Evolutionary conservation across 257 asterid species (phyloP), one percentile per base, ranked within the genome.

Genomic region (Plantago major): DNA sequence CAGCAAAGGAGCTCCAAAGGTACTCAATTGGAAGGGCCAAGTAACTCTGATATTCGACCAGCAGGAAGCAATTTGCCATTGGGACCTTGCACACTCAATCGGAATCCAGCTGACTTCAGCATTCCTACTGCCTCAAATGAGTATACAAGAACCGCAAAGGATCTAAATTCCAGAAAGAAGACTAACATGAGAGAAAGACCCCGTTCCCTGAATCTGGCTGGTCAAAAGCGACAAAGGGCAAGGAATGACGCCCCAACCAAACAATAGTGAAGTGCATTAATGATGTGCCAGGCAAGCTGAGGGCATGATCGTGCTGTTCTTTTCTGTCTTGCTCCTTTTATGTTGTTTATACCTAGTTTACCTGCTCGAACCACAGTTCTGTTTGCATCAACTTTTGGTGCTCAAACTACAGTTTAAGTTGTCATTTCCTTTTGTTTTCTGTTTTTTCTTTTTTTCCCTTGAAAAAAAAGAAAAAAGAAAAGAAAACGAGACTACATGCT

Each of bases 21-120:
- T 62, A 37, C 28, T 43, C 65, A 11, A 40, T 50, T 67, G 63
- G 70, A 51, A 55, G 69, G 64, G 13, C 47, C 76, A 3, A 60
- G 37, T 38, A 22, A 19, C n/a, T 37, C 16, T 52, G 66, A 1
- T 18, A 55, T 46, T 59, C 55, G 40, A 37, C 67, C 70, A 43
- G 60, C 47, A 16, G 64, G 42, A 51, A 52, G 45, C 19, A 22
- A 68, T 6, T 28, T 18, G 15, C 67, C 63, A 46, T 60, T 65
- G 16, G 73, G 73, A 10, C 62, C 68, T 37, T 81, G 87, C 80
- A 68, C 72, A 14, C 74, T 73, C 17, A 88, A 91, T 62, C 67
- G 67, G 45, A 91, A 86, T 71, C 98, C 98, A 10, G 87, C 84
- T 45, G 96, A 92, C 16, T 80, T 89, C 63, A 77, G 78, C 71